A percentile compares a stretch with the other conserved stretches of the same genome.
These are phyloP conservation scores for Hanseniaspora clermontiae DNA, from an alignment of 805 yeast species.

Conservation along the genomic window DNA sequence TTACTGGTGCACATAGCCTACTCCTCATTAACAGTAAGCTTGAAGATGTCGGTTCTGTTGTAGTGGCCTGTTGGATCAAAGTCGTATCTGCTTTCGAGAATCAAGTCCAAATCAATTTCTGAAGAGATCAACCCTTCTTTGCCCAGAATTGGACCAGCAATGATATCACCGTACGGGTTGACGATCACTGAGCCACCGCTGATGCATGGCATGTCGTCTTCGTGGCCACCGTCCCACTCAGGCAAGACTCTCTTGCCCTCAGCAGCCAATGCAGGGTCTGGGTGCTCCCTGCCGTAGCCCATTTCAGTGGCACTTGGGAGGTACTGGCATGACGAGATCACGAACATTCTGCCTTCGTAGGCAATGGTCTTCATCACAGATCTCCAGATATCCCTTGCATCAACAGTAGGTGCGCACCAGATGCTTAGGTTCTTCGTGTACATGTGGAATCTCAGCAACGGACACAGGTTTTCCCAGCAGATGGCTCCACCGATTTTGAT, in stretches of 20 bases:
- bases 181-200: constrained; percentile 33
- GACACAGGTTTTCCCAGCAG: constrained; percentile 38
- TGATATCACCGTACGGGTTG: constrained; percentile 33
- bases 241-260: constrained; percentile 18
- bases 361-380: constrained; percentile 33
- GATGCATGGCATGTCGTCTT: constrained; percentile 26
- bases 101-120: constrained; percentile 30
- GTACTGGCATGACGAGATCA: constrained; percentile 33
- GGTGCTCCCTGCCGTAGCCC: constrained; percentile 19
- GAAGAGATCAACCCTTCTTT: constrained; percentile 32
- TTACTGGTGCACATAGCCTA: neutral
- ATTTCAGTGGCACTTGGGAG: constrained; percentile 25
- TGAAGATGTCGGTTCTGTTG: constrained; percentile 34
- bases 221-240: constrained; percentile 24
- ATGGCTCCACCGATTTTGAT: constrained; percentile 36
- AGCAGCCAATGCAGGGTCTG: constrained; percentile 18
- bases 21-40: constrained; percentile 31
- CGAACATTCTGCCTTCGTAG: constrained; percentile 32
- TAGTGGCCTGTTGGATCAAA: constrained; percentile 36
- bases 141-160: constrained; percentile 34
- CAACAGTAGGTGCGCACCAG: constrained; percentile 36
- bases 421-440: constrained; percentile 34
- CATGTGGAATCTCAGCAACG: constrained; percentile 31
- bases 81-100: constrained; percentile 32
- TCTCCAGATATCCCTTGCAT: constrained; percentile 35